Evolutionary conservation across 371 early-diverging fungal species (phyloP), one percentile per base, ranked within the genome.

Genomic region (Lichtheimia corymbifera): DNA sequence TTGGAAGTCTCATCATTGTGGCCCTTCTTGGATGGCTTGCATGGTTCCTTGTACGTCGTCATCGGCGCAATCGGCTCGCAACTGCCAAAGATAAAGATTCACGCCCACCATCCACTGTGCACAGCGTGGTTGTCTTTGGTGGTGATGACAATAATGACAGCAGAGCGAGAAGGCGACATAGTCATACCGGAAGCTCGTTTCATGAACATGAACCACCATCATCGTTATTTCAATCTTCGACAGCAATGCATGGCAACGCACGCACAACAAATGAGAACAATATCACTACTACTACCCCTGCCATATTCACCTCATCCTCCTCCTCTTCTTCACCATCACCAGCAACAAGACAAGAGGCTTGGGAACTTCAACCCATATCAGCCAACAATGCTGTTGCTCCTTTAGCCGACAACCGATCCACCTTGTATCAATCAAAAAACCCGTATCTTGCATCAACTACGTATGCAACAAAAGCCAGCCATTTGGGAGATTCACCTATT

Each of bases 1-100:
- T 88, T 50, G 59, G 87, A 5, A 76, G 87, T 49, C 65, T 82
- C 50, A 66, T 76, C 55, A 53, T 83, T 43, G 7, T 78, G 54
- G 41, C 79, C 54, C 41, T 69, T 4, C 45, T 79, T 14, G 70
- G 61, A 6, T 71, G 72, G 70, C 59, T 63, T 24, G 49, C 59
- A 6, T 75, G 73, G 78, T 73, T 61, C 18, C 17, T 72, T 40
- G 15, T 62, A 28, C 35, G 62, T 41, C 63, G 68, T 43, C 58
- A 58, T 5, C 64, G 64, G 17, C 64, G 72, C 1, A 55, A 55
- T n/a, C 58, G 62, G 2, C 50, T 67, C 0, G 55, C 64, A 17
- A 64, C 55, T 6, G 63, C 55, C 15, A 79, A 79, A 45, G 66
- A 73, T 15, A 79, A 79, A 62, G 67, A 71, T 47, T 75, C 79